These are phyloP conservation scores for Hansenula sp. DNA, from an alignment of 1,139 yeast genomes.

Conservation along the genomic window DNA sequence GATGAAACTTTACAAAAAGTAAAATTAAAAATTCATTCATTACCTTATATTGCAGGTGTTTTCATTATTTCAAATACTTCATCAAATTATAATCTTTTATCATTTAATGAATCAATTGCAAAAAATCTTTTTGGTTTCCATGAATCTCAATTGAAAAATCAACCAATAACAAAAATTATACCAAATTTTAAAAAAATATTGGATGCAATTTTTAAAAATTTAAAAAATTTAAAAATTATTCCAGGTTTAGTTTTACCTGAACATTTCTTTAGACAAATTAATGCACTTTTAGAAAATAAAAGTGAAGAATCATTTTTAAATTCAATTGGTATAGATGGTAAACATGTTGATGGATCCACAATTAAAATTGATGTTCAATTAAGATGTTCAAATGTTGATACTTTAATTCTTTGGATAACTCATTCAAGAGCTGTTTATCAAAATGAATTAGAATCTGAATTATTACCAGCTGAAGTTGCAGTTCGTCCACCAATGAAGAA, in stretches of 20 bases:
- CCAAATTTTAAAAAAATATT: slow-evolving; percentile 63
- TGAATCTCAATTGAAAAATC: slow-evolving; percentile 43
- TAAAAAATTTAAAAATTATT: slow-evolving; percentile 32
- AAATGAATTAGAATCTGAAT: slow-evolving; percentile 5
- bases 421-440: slow-evolving; percentile 52
- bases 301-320: slow-evolving; percentile 46
- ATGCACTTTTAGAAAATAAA: slow-evolving; percentile 28
- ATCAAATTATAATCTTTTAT: slow-evolving; percentile 39
- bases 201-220: slow-evolving; percentile 40
- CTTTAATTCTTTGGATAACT: slow-evolving; percentile 81
- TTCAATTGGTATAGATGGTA: slow-evolving; percentile 63
- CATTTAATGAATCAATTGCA: slow-evolving; percentile 77
- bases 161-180: slow-evolving; percentile 51
- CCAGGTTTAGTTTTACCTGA: slow-evolving; percentile 74
- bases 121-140: slow-evolving; percentile 71
- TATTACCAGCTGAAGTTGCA: too few species aligned
- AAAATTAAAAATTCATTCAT: slow-evolving; percentile 60
- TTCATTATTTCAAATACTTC: slow-evolving; percentile 55
- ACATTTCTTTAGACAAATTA: slow-evolving; percentile 72
- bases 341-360: slow-evolving; percentile 63
- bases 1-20: slow-evolving; percentile 40
- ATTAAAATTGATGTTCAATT: slow-evolving; percentile 75
- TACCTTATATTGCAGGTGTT: slow-evolving; percentile 87
- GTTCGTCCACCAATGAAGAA: slow-evolving; percentile 1
- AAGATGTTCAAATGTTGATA: slow-evolving; percentile 58